These are phyloP conservation scores for Solanum virginianum DNA, from an alignment of 257 asterid species.

Conservation along the genomic window DNA sequence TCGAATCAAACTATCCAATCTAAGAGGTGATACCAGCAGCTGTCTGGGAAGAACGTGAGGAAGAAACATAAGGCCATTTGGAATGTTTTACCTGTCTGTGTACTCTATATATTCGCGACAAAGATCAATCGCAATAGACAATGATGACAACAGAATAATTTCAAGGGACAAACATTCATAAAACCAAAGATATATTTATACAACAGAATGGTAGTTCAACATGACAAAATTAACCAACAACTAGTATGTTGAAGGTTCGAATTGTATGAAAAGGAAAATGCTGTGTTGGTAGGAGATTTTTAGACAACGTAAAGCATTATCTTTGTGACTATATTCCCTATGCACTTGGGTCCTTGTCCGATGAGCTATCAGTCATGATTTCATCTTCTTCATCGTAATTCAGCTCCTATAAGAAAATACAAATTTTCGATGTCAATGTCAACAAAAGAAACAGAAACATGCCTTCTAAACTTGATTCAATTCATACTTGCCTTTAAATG, in stretches of 20 bases:
- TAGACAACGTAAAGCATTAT: not conserved
- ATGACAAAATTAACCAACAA: not conserved
- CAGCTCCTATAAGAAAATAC: not conserved
- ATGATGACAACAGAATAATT: not conserved
- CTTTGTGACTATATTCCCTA: not conserved
- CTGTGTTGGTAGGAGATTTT: not conserved
- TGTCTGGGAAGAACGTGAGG: not conserved
- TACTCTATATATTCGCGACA: not conserved
- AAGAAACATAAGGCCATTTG: no score
- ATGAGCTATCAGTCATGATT: not conserved
- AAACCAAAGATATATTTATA: not conserved
- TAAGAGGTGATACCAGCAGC: not conserved
- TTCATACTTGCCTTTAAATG: slow-evolving; percentile 4
- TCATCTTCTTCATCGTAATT: not conserved
- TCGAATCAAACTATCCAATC: not conserved
- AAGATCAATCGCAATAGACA: not conserved
- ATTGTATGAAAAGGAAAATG: not conserved
- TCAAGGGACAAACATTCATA: not conserved
- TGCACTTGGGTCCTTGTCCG: not conserved
- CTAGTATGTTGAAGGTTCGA: not conserved
- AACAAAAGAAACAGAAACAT: not conserved
- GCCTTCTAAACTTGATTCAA: no score
- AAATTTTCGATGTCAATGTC: not conserved
- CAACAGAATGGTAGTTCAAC: not conserved
- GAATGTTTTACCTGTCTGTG: not conserved